A percentile compares a stretch with the other conserved stretches of the same genome.
phyloP scores from a whole-genome alignment of 352 stramenopile genomes.

The Pythium sp. region DNA sequence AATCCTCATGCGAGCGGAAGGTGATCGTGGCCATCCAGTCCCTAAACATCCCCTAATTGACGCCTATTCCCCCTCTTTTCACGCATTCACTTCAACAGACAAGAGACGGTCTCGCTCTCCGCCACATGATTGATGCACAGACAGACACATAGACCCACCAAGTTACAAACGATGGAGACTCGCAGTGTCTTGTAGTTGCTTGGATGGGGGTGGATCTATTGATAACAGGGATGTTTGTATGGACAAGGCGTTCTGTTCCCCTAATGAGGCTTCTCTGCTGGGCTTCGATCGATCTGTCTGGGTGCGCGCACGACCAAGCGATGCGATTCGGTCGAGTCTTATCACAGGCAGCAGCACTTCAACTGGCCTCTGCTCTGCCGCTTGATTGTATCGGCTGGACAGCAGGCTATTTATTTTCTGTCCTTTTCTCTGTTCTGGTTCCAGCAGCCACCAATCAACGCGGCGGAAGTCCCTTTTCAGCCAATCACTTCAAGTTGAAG shows the following conservation, averaged over 20 bases:
- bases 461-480: slow-evolving; percentile 10
- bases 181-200: not conserved
- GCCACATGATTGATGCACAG: not conserved
- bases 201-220: not conserved
- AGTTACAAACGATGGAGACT: not conserved
- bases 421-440: slow-evolving; percentile 23
- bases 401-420: slow-evolving; percentile 22
- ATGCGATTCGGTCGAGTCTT: not conserved
- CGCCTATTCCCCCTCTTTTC: slow-evolving; percentile 1
- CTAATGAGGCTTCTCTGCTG: not conserved
- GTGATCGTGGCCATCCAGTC: not conserved
- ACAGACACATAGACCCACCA: slow-evolving; percentile 4
- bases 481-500: slow-evolving; percentile 33
- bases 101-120: not conserved
- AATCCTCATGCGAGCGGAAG: not conserved
- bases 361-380: slow-evolving; percentile 10
- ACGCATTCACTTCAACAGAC: slow-evolving; percentile 7
- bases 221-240: not conserved
- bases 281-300: not conserved
- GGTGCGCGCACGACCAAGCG: not conserved
- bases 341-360: not conserved
- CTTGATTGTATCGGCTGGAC: not conserved
- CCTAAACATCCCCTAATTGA: slow-evolving; percentile 1
- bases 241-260: slow-evolving; percentile 1
- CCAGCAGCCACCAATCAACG: slow-evolving; percentile 15